Conservation (phyloP, 257 asterid species). For the Solanum ossicruentum region DNA sequence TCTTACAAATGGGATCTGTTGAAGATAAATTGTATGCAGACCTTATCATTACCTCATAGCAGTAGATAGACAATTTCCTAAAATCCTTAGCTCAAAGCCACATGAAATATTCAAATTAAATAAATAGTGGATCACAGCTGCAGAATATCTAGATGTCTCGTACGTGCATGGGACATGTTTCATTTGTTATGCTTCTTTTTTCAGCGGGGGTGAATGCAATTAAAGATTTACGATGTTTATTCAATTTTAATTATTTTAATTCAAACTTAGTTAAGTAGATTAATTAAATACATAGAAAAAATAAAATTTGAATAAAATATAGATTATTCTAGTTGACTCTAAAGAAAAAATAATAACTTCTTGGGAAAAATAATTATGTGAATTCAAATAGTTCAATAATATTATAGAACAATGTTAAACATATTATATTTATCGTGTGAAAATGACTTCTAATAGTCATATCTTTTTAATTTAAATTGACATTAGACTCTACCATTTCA, state of each 20-base stretch:
- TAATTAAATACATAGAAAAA: background rate
- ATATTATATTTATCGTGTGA: background rate
- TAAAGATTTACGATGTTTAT: background rate
- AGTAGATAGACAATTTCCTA: too few species aligned
- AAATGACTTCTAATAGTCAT: background rate
- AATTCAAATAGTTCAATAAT: background rate
- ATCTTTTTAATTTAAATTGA: background rate
- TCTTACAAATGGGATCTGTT: too few species aligned
- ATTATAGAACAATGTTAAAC: background rate
- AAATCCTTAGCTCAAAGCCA: too few species aligned
- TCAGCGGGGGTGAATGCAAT: background rate
- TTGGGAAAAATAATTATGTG: too few species aligned
- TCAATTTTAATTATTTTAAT: background rate
- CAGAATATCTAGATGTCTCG: background rate
- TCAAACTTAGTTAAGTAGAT: background rate
- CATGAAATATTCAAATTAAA: background rate
- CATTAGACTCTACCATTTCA: background rate
- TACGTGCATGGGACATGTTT: background rate
- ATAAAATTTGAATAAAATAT: background rate
- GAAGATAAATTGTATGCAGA: too few species aligned
- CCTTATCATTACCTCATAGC: too few species aligned
- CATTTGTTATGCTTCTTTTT: background rate
- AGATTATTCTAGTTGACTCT: background rate
- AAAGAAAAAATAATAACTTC: too few species aligned
- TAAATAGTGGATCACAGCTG: background rate